Percentiles rank a stretch among this genome's conserved stretches.
These are phyloP conservation scores for Cucurbita moschata DNA, from an alignment of 306 rosid genomes.

Conservation along the genomic window DNA sequence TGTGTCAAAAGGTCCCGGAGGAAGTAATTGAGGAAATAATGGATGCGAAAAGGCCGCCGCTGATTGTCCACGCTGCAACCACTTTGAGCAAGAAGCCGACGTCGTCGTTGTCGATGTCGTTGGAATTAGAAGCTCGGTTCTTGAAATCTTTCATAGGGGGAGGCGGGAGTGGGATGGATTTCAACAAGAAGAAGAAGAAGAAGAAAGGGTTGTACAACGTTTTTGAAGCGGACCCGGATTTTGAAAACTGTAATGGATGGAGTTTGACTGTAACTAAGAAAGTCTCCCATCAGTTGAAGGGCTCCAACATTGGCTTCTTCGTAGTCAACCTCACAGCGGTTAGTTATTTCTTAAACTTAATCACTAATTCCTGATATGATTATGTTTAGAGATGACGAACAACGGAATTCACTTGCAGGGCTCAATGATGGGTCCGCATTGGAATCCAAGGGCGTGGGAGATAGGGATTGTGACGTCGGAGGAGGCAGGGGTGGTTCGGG, in stretches of 20 bases:
- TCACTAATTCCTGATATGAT: neutral
- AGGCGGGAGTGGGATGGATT: neutral
- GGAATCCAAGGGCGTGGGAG: conserved; percentile 75
- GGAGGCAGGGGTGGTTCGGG: conserved; percentile 65
- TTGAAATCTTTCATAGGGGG: conserved; percentile 20
- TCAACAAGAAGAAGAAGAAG: conserved; percentile 24
- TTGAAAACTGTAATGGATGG: conserved; percentile 54
- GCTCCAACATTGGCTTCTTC: conserved; percentile 40
- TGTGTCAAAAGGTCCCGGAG: conserved; percentile 37
- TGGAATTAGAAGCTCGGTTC: conserved; percentile 35
- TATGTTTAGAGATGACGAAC: too few species aligned
- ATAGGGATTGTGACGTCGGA: conserved; percentile 31
- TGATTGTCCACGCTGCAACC: conserved; percentile 46
- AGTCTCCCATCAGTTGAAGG: conserved; percentile 19
- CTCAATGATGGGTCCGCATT: conserved; percentile 90
- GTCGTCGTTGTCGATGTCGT: neutral
- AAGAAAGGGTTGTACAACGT: conserved; percentile 29
- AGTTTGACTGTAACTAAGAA: conserved; percentile 46
- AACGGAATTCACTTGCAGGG: conserved; percentile 22
- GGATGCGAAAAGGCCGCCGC: conserved; percentile 22
- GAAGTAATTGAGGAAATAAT: conserved; percentile 42
- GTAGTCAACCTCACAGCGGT: conserved; percentile 71
- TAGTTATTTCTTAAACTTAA: neutral
- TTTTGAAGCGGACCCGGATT: conserved; percentile 37
- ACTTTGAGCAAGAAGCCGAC: conserved; percentile 12